Percentiles rank a stretch among this genome's conserved stretches.
Conservation (phyloP, 164 flowering plant genomes). For the Platanus orientalis region DNA sequence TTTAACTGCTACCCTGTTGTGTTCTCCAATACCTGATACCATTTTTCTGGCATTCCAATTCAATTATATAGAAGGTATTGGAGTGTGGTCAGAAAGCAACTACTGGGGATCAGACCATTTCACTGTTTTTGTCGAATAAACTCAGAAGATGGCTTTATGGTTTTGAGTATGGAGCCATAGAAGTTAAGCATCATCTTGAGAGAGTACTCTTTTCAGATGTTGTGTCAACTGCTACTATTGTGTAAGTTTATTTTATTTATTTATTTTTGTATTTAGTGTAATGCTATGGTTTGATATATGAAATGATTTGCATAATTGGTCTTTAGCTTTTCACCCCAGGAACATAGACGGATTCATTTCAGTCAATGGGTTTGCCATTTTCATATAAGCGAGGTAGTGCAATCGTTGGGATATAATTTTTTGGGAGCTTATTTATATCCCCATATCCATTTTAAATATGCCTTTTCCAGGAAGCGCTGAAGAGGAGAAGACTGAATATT, state of each 20-base stretch:
- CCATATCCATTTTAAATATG: not conserved
- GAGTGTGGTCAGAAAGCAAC: constrained; percentile 56
- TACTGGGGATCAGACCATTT: constrained; percentile 36
- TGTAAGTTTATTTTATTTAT: constrained; percentile 34
- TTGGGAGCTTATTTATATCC: not conserved
- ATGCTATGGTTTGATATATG: not conserved
- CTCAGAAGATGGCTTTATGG: constrained; percentile 58
- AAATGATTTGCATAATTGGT: constrained; percentile 10
- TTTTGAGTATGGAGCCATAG: constrained; percentile 73
- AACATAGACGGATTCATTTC: constrained; percentile 6
- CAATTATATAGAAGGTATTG: constrained; percentile 52
- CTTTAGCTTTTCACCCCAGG: constrained; percentile 46
- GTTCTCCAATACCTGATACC: not conserved
- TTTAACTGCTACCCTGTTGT: not conserved
- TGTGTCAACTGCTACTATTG: constrained; percentile 50
- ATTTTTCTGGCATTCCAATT: constrained; percentile 8
- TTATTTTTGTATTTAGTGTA: not conserved
- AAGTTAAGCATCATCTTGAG: constrained; percentile 72
- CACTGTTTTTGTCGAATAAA: constrained; percentile 63
- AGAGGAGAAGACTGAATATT: constrained; percentile 40
- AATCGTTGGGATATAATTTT: not conserved
- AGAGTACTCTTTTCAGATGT: constrained; percentile 55
- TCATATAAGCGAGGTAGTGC: constrained; percentile 62
- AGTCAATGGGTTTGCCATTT: constrained; percentile 90
- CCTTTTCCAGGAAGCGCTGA: constrained; percentile 46